Conservation (phyloP, 495 filamentous ascomycete genomes). For the Aspergillus wentii region DNA sequence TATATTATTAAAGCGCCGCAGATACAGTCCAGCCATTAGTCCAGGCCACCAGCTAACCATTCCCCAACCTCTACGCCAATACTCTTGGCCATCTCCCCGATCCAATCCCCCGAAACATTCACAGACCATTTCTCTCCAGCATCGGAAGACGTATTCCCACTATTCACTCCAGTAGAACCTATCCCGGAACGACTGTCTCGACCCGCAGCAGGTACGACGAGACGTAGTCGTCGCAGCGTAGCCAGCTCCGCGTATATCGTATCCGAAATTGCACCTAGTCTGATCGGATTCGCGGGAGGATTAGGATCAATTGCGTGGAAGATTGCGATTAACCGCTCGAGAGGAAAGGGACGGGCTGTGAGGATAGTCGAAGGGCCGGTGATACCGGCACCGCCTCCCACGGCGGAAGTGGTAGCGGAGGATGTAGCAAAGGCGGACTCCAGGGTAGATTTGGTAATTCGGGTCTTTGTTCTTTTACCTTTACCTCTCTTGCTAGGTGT, state of each 20-base stretch:
- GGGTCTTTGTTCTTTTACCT: slow-evolving; percentile 36
- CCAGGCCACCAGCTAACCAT: slow-evolving; percentile 43
- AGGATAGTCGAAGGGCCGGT: slow-evolving; percentile 68
- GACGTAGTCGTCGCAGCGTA: slow-evolving; percentile 71
- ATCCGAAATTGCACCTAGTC: slow-evolving; percentile 43
- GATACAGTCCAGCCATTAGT: slow-evolving; percentile 24
- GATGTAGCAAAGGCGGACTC: slow-evolving; percentile 36
- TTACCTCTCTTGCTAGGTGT: slow-evolving; percentile 29
- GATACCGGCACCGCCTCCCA: slow-evolving; percentile 30
- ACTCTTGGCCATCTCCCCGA: slow-evolving; percentile 42
- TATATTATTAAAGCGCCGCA: no score
- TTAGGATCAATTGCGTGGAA: slow-evolving; percentile 75
- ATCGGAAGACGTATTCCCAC: slow-evolving; percentile 36
- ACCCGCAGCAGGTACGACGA: slow-evolving; percentile 60
- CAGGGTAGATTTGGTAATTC: slow-evolving; percentile 45
- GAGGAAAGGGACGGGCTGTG: slow-evolving; percentile 71
- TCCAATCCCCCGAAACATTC: slow-evolving; percentile 45
- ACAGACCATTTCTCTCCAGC: slow-evolving; percentile 44
- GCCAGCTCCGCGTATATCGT: slow-evolving; percentile 69
- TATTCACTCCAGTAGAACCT: slow-evolving; percentile 23
- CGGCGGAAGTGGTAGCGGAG: slow-evolving; percentile 34
- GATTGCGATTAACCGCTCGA: slow-evolving; percentile 86
- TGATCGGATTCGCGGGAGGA: slow-evolving; percentile 48
- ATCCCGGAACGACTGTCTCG: slow-evolving; percentile 27
- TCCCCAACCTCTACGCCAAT: slow-evolving; percentile 46